Base-by-base conservation (phyloP, 345 rosid species). In the Hirschfeldia incana region DNA sequence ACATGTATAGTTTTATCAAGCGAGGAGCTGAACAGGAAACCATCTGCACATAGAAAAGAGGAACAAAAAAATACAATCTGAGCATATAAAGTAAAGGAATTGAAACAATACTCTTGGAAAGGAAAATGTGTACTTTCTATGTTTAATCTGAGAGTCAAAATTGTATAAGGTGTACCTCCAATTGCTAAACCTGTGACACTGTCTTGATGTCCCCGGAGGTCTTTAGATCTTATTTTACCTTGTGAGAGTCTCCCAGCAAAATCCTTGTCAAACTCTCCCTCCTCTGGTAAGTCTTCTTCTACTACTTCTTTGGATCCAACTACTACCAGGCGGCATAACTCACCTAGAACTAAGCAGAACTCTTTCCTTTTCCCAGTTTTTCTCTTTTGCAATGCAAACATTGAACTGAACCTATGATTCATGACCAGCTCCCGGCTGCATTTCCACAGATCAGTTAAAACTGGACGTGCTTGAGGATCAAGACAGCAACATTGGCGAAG, bases 21-120 rank as follows among this genome's bases (percentile, higher is more conserved):
- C 2, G 97, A 92, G 60, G 92, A 88, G 94, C 97, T 92, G 75
- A 90, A 89, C 76, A 94, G 83, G 81, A 86, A 92, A 17, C 88
- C 97, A 8, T 94, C 98, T 94, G 74, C 77, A 86, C 55, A 86
- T 57, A 69, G 73, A 67, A 75, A 69, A 78, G 11, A 33, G 57
- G 69, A 72, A 44, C 39, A 78, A 67, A 16, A 70, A 16, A 70
- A 13, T 26, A 65, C 12, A 58, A 5, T 80, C 28, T 79, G 67
- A 79, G 67, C 29, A 70, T 78, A 39, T 36, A 57, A 53, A 32
- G n/a, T 33, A 64, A 17, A 2, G 0, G 2, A 21, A 7, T 33
- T 7, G 28, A 13, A 39, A 58, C 26, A 44, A 44, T 49, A 69
- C 21, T 70, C 69, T 53, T 37, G 53, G 15, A 78, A 49, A 26